Evolutionary conservation across 1,284 basidiomycete genomes (phyloP).

Genomic region (Pholiota adiposa): DNA sequence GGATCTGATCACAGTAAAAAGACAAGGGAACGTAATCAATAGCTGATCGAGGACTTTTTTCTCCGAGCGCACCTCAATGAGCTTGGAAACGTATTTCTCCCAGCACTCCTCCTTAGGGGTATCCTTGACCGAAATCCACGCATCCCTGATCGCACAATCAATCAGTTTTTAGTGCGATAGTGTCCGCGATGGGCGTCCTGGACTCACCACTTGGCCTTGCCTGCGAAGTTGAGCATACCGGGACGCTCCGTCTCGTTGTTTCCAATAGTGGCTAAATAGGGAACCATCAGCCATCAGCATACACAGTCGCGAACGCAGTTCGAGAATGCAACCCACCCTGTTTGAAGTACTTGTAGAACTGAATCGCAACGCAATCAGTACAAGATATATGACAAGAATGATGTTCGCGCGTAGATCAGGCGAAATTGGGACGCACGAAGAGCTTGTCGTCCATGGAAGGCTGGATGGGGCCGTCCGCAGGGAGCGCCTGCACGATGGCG

Average conservation of each 20-base stretch:
- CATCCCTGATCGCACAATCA: conserved; percentile 59
- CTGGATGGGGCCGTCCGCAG: conserved; percentile 83
- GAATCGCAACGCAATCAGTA: neutral
- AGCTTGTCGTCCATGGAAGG: conserved; percentile 80
- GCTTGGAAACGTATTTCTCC: conserved; percentile 73
- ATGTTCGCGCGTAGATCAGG: neutral
- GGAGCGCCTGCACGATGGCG: conserved; percentile 68
- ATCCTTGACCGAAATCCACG: conserved; percentile 84
- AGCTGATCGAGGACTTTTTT: neutral
- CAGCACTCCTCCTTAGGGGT: conserved; percentile 72
- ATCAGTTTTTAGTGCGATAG: conserved; percentile 6
- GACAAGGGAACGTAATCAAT: conserved; percentile 1
- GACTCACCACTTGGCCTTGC: conserved; percentile 82
- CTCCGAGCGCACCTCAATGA: conserved; percentile 58
- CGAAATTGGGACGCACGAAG: conserved; percentile 53
- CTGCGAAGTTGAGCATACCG: conserved; percentile 79
- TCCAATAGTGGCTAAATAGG: conserved; percentile 68
- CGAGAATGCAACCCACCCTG: conserved; percentile 61
- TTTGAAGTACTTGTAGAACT: conserved; percentile 96
- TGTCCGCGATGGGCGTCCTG: conserved; percentile 12
- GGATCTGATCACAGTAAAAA: conserved; percentile 48
- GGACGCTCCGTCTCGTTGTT: conserved; percentile 69
- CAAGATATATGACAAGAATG: neutral
- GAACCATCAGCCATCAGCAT: neutral
- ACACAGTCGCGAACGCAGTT: too few species aligned